Conservation (phyloP, 1,284 basidiomycete species). For the Trichosporon coremiiforme region DNA sequence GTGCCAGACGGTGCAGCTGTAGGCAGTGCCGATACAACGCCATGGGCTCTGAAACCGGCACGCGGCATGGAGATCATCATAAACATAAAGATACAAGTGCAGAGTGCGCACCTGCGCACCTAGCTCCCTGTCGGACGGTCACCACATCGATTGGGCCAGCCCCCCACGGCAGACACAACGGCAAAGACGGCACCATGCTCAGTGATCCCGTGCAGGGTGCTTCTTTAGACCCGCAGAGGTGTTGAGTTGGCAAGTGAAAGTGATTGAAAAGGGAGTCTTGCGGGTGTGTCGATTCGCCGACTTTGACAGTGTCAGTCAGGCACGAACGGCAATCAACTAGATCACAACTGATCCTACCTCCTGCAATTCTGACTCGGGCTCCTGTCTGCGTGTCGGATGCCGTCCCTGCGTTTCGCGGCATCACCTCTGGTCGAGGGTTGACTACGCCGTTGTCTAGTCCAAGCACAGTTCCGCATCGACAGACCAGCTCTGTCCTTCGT, state of each 20-base stretch:
- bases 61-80: not conserved
- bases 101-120: too few species aligned
- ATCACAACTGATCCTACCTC: not conserved
- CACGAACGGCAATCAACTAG: constrained; percentile 8
- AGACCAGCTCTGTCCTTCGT: too few species aligned
- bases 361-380: not conserved
- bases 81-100: too few species aligned
- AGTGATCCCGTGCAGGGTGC: too few species aligned
- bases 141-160: not conserved
- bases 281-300: not conserved
- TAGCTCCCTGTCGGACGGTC: too few species aligned
- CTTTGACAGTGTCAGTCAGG: not conserved
- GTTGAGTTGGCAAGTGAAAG: too few species aligned
- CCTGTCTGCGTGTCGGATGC: not conserved
- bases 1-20: not conserved
- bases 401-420: not conserved
- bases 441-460: not conserved
- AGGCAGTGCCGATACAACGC: not conserved
- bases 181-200: too few species aligned
- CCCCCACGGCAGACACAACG: not conserved
- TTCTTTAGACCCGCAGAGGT: not conserved
- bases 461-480: not conserved
- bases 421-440: not conserved
- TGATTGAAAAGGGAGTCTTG: too few species aligned
- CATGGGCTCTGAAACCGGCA: not conserved